These are phyloP conservation scores for Sclerotinia nivalis DNA, from an alignment of 2,329 filamentous ascomycete genomes.

Conservation along the genomic window DNA sequence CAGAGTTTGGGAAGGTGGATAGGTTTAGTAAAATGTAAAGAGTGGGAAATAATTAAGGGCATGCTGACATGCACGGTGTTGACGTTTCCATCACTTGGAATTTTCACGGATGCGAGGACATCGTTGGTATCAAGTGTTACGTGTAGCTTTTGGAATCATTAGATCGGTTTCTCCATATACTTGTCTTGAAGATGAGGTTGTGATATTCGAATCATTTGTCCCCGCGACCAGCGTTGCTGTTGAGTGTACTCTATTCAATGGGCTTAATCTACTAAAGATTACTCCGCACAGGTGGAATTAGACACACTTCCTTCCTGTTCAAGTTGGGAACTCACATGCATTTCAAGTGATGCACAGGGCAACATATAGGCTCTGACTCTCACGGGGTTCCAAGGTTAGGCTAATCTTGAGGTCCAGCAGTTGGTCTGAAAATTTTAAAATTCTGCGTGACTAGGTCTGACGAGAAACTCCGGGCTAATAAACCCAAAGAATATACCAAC, in stretches of 20 bases:
- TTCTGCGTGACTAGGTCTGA: neutral
- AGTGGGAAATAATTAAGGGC: constrained; percentile 77
- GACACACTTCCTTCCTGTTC: constrained; percentile 3
- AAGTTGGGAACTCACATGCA: neutral
- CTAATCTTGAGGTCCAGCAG: neutral
- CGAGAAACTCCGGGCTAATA: neutral
- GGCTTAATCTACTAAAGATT: neutral
- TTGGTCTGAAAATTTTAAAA: neutral
- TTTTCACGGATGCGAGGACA: constrained; percentile 61
- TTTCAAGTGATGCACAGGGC: too few species aligned
- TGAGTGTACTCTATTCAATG: too few species aligned
- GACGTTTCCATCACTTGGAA: constrained; percentile 82
- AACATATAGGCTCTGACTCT: neutral
- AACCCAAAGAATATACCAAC: neutral
- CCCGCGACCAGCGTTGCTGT: constrained; percentile 20
- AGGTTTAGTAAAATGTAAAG: constrained; percentile 56
- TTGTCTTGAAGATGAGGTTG: constrained; percentile 54
- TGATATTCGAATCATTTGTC: constrained; percentile 42
- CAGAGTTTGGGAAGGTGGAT: constrained; percentile 42
- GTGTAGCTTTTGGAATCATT: constrained; percentile 48
- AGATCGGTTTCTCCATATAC: constrained; percentile 47
- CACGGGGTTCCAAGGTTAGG: neutral
- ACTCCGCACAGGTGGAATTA: constrained; percentile 18
- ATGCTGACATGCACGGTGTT: constrained; percentile 91
- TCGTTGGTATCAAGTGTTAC: constrained; percentile 48